Evolutionary conservation across 139 green algal genomes (phyloP).

Genomic region (Auxenochlorella pyrenoidosa): DNA sequence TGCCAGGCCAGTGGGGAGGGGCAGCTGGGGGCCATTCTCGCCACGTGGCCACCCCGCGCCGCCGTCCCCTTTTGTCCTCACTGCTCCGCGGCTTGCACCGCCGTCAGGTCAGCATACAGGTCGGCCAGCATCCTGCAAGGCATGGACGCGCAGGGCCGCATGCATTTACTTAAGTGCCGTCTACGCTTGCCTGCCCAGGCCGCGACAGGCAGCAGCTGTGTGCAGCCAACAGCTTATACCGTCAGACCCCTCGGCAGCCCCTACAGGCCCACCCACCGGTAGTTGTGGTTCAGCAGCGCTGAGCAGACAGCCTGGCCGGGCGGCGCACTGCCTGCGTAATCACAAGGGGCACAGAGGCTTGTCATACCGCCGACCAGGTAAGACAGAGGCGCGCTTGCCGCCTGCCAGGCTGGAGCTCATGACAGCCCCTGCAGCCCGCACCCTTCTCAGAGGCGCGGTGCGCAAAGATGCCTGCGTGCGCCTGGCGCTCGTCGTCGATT

Average conservation of each 20-base stretch:
- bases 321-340: neutral
- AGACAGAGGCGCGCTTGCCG: no score
- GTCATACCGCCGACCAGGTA: no score
- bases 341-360: neutral
- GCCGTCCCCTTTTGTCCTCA: neutral
- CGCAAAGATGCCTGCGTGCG: constrained; percentile 24
- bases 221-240: neutral
- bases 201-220: neutral
- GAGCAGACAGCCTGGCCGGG: constrained; percentile 21
- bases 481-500: constrained; percentile 20
- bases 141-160: neutral
- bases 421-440: no score
- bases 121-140: constrained; percentile 11
- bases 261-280: neutral
- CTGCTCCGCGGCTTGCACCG: constrained; percentile 7
- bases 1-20: no score
- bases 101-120: constrained; percentile 14
- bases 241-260: no score
- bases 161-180: no score
- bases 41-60: no score
- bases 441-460: neutral
- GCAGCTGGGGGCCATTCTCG: no score
- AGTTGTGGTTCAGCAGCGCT: constrained; percentile 26
- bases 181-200: no score
- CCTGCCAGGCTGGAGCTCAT: no score